Evolutionary conservation across 805 yeast genomes (phyloP).

Genomic region (Schizosaccharomyces lindneri): DNA sequence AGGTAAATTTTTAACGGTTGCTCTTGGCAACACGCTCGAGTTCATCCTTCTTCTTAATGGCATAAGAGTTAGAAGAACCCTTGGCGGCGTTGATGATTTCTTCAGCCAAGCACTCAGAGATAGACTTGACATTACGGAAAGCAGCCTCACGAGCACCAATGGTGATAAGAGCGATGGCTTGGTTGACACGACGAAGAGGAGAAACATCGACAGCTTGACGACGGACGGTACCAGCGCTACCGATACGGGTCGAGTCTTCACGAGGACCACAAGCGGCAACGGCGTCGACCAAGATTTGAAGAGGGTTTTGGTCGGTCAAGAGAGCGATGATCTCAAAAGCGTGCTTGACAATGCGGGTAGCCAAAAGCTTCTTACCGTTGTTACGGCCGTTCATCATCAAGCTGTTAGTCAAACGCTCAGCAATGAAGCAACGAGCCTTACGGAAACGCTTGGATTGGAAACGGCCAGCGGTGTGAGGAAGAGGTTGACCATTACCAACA

Average conservation of each 20-base stretch:
- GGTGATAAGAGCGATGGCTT: conserved; percentile 92
- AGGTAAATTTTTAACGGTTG: conserved; percentile 58
- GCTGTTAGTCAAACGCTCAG: conserved; percentile 98
- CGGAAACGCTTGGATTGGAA: conserved; percentile 99
- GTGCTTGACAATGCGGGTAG: conserved; percentile 98
- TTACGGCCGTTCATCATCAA: conserved; percentile 99
- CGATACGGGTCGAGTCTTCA: conserved; percentile 99
- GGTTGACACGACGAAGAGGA: conserved; percentile 99
- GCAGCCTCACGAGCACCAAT: conserved; percentile 98
- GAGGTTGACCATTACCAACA: conserved; percentile 91
- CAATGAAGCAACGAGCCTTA: conserved; percentile 98
- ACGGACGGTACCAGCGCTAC: conserved; percentile 99
- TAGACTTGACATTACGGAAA: conserved; percentile 99
- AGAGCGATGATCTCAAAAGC: conserved; percentile 93
- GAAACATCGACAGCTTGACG: conserved; percentile 99
- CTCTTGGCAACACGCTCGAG: conserved; percentile 99
- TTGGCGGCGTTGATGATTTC: conserved; percentile 99
- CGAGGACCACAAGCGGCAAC: conserved; percentile 99
- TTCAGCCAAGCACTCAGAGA: conserved; percentile 99
- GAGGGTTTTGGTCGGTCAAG: conserved; percentile 96
- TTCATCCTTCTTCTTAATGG: conserved; percentile 99
- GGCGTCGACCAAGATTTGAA: conserved; percentile 97
- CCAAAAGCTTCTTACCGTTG: conserved; percentile 99
- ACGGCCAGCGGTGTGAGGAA: conserved; percentile 98
- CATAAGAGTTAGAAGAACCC: conserved; percentile 99